These are phyloP conservation scores for Castanea sativa DNA, from an alignment of 306 rosid species.

Conservation along the genomic window DNA sequence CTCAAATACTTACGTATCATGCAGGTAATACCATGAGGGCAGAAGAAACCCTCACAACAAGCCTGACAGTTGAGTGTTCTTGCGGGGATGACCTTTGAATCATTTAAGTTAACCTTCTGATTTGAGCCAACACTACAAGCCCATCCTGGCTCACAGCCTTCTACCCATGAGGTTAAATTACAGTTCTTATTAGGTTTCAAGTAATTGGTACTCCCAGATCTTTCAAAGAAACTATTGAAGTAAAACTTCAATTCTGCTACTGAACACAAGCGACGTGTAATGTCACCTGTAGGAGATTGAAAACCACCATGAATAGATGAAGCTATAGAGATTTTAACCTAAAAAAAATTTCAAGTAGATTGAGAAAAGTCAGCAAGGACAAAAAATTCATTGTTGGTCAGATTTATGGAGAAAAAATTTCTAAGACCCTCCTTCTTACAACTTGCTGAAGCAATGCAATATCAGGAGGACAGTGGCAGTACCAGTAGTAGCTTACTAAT, in stretches of 20 bases:
- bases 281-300: conserved; percentile 65
- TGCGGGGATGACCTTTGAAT: conserved; percentile 65
- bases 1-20: conserved; percentile 82
- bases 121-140: conserved; percentile 61
- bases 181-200: conserved; percentile 83
- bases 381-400: not conserved
- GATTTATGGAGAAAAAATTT: not conserved
- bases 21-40: conserved; percentile 95
- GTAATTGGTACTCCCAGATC: conserved; percentile 47
- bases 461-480: not conserved
- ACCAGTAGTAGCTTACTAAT: not conserved
- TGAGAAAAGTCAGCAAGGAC: conserved; percentile 7
- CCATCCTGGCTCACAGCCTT: conserved; percentile 99
- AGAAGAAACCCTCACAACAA: conserved; percentile 95
- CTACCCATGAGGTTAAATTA: conserved; percentile 85
- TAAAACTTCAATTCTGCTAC: conserved; percentile 78
- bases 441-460: not conserved
- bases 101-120: conserved; percentile 54
- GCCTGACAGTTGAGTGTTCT: conserved; percentile 73
- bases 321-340: conserved; percentile 7
- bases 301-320: conserved; percentile 10
- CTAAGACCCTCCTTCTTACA: conserved; percentile 2
- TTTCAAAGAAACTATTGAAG: conserved; percentile 56
- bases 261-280: conserved; percentile 70
- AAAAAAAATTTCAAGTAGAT: conserved; percentile 2